Evolutionary conservation across 805 yeast species (phyloP).

Genomic region (Lipomyces mesembrius): DNA sequence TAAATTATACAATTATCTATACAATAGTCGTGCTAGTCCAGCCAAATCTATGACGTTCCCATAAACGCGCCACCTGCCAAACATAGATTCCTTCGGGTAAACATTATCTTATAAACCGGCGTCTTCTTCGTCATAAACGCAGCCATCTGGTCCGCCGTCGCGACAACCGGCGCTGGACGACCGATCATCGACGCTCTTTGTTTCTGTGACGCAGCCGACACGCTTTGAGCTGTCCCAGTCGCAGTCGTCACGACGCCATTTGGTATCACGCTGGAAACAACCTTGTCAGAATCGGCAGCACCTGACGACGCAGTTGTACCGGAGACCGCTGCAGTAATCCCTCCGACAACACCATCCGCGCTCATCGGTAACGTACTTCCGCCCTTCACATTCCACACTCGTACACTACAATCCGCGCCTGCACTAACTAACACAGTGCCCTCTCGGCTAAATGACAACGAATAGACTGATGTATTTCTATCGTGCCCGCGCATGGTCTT

Average conservation of each 20-base stretch:
- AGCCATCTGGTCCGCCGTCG: slow-evolving; percentile 88
- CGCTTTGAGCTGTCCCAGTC: slow-evolving; percentile 41
- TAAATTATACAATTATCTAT: neutral
- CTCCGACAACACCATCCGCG: slow-evolving; percentile 16
- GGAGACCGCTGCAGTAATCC: neutral
- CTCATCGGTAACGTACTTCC: slow-evolving; percentile 51
- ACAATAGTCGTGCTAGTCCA: neutral
- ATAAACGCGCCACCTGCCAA: slow-evolving; percentile 89
- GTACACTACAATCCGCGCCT: slow-evolving; percentile 88
- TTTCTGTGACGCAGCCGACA: slow-evolving; percentile 53
- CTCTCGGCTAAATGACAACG: slow-evolving; percentile 81
- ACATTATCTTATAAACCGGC: slow-evolving; percentile 90
- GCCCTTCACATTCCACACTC: slow-evolving; percentile 94
- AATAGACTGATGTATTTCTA: slow-evolving; percentile 71
- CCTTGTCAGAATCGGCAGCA: slow-evolving; percentile 20
- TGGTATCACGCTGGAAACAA: neutral
- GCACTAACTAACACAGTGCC: slow-evolving; percentile 89
- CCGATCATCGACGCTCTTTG: neutral
- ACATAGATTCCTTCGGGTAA: slow-evolving; percentile 87
- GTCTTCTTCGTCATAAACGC: slow-evolving; percentile 93
- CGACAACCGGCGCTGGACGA: slow-evolving; percentile 58
- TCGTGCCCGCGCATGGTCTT: slow-evolving; percentile 97
- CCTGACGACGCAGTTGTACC: slow-evolving; percentile 12
- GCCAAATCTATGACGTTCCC: slow-evolving; percentile 42
- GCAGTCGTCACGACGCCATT: neutral